These are phyloP conservation scores for Blastomyces emzantsi DNA, from an alignment of 2,329 filamentous ascomycete species.

Conservation along the genomic window DNA sequence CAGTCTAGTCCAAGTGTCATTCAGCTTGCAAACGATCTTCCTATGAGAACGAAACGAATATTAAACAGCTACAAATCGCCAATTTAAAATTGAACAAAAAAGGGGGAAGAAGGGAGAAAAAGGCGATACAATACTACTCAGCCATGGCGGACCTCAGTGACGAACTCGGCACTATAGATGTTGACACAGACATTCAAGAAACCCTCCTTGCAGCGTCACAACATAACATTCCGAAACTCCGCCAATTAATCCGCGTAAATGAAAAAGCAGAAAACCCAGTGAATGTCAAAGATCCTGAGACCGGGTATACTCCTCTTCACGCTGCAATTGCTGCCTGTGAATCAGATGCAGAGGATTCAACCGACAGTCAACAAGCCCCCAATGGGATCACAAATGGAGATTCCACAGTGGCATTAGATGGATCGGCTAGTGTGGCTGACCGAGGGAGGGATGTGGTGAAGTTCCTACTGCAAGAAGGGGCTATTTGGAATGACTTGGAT, in stretches of 20 bases:
- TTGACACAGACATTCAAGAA: conserved; percentile 43
- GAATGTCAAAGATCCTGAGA: conserved; percentile 73
- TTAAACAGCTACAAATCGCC: background rate
- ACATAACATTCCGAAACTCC: conserved; percentile 59
- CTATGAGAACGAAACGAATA: background rate
- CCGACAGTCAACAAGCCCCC: conserved; percentile 19
- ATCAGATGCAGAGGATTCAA: conserved; percentile 15
- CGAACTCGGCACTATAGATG: conserved; percentile 20
- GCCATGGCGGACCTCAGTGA: conserved; percentile 9
- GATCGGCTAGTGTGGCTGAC: conserved; percentile 37
- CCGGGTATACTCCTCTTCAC: conserved; percentile 80
- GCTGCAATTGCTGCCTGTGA: conserved; percentile 74
- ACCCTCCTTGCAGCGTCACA: conserved; percentile 58
- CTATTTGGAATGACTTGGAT: conserved; percentile 97
- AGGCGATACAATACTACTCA: background rate
- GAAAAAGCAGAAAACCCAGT: conserved; percentile 45
- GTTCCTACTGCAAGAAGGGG: conserved; percentile 74
- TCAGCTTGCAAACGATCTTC: background rate
- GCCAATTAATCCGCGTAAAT: conserved; percentile 55
- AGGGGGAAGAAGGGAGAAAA: background rate
- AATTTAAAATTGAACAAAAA: background rate
- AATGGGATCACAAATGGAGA: conserved; percentile 21
- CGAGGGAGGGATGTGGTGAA: conserved; percentile 59
- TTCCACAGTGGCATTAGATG: conserved; percentile 21
- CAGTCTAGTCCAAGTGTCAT: background rate